Evolutionary conservation across 805 yeast genomes (phyloP), one percentile per base, ranked within the genome.

Genomic region (Cyberlindnera americana): DNA sequence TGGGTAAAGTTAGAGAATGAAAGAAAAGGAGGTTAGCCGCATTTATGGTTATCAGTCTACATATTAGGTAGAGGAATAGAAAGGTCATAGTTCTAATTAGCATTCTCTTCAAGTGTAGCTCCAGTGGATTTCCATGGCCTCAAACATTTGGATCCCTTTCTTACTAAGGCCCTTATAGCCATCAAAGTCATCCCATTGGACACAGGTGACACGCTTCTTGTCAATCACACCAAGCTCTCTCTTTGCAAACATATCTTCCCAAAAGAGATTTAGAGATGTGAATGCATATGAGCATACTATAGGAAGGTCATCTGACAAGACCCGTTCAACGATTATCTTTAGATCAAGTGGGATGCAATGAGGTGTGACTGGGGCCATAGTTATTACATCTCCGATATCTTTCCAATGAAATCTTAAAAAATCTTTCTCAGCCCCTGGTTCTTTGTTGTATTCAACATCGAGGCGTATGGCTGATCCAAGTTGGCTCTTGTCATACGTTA

Each of bases 151-250:
- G 64, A 40, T 0, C 89, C 89, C 46, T 70, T 73, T 33, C 65
- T 65, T n/a, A 54, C 52, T 1, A 78, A 70, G 2, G 93, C 95
- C 47, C 72, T 33, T 70, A 41, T 69, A 69, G 0, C 95, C 95
- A 59, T 85, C 95, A 49, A 82, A 63, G 0, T 74, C 70, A 3
- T 66, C 64, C 81, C 81, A 78, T 28, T 14, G 10, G 24, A 40
- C 46, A 13, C 14, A 13, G 2, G 22, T 16, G 9, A 37, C 28
- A 10, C 22, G 41, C 39, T 23, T 49, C 41, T 32, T 54, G 48
- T 12, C 47, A 6, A 8, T 5, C 4, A 17, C 9, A 17, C 19
- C 23, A 29, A 13, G 12, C 5, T 18, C 19, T 16, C 5, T 13
- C 42, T 27, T 55, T 5, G 23, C 28, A 3, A 24, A 10, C 12